phyloP scores from a whole-genome alignment of 176 grass and related monocot genomes.

The Phoenix roebelenii region DNA sequence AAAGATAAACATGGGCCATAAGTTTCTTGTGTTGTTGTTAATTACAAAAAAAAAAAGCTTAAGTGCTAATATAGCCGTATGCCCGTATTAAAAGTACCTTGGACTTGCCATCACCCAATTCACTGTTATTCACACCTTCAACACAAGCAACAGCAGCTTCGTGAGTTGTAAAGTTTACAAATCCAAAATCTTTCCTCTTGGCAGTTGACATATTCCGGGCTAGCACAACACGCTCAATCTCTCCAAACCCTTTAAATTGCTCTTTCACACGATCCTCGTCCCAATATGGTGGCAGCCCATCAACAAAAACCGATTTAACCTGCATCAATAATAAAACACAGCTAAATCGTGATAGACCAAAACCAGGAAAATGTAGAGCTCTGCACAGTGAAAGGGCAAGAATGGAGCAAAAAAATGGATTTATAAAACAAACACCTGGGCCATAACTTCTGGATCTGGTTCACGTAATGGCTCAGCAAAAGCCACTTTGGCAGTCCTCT shows the following conservation, averaged over 20 bases:
- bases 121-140: constrained; percentile 48
- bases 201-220: constrained; percentile 72
- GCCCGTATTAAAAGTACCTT: constrained; percentile 24
- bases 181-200: constrained; percentile 79
- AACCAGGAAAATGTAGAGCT: too few species aligned
- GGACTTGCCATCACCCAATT: constrained; percentile 41
- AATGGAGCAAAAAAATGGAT: background rate
- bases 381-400: too few species aligned
- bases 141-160: constrained; percentile 51
- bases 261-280: constrained; percentile 65
- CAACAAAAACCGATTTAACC: constrained; percentile 69
- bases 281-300: constrained; percentile 64
- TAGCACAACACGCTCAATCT: constrained; percentile 64
- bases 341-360: background rate
- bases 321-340: constrained; percentile 14
- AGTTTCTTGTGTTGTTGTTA: too few species aligned
- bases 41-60: too few species aligned
- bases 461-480: constrained; percentile 55
- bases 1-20: too few species aligned
- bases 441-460: constrained; percentile 64
- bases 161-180: constrained; percentile 65
- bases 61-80: too few species aligned
- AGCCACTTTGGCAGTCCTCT: constrained; percentile 47
- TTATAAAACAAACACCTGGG: constrained; percentile 25
- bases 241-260: constrained; percentile 47